Evolutionary conservation across 2,329 filamentous ascomycete genomes (phyloP), one percentile per base, ranked within the genome.

Genomic region (Pyrenophora teres): DNA sequence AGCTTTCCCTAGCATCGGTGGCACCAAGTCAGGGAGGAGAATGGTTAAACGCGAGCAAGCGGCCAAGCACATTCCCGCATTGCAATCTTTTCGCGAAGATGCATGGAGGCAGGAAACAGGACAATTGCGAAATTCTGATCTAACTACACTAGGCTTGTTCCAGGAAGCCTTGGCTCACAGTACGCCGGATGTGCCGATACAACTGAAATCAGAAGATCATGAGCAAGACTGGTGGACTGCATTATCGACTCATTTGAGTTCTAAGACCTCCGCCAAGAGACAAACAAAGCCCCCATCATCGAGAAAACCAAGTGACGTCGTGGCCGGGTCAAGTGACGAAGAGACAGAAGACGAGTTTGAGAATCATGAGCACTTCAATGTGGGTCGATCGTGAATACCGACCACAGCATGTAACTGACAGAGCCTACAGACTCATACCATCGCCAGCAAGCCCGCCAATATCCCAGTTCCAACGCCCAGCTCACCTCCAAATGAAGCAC

Each of bases 1-100:
- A 9, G 77, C 85, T 2, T 87, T 87, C 61, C 84, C 83, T 4
- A 78, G 78, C 18, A 76, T 78, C 16, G 74, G 77, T 23, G 77
- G 78, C 15, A 57, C 77, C 44, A 81, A 78, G 44, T 60, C 70
- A 19, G 72, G 74, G 32, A 74, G 76, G 41, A 80, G 77, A 54
- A 66, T 68, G 18, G 71, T 76, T 47, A 74, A 78, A 57, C 72
- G 81, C 52, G 72, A 79, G 54, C 80, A 83, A 58, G 77, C 81
- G n/a, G 79, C 77, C 12, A 77, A 74, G 57, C 73, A 81, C 56
- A 77, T 87, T 31, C 80, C 78, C 63, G 84, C 83, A 0, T 71
- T 85, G 36, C 78, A 76, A 5, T 69, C 72, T 8, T 87, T 87
- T 56, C 75, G 84, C 52, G 75, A 80, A 56, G 59, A 71, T 16